A percentile compares a stretch with the other conserved stretches of the same genome.
These are phyloP conservation scores for Raphanus hybrid DNA, from an alignment of 441 rosid genomes.

Conservation along the genomic window DNA sequence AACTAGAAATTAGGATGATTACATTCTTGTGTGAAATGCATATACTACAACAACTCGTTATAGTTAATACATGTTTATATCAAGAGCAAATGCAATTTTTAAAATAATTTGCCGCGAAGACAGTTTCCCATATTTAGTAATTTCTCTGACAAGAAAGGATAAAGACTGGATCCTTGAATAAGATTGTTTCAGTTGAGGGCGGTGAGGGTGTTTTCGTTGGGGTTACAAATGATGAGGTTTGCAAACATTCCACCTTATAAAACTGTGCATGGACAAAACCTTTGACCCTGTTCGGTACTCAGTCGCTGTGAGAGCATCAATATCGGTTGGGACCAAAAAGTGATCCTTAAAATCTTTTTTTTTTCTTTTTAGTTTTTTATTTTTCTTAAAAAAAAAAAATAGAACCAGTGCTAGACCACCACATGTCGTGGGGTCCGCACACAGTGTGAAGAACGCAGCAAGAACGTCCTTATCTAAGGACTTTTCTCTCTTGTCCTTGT, in stretches of 20 bases:
- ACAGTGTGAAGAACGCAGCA: no score
- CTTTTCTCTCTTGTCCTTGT: no score
- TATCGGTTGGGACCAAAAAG: no score
- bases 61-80: slow-evolving; percentile 15
- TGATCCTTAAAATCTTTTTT: no score
- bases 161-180: slow-evolving; percentile 1
- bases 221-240: slow-evolving; percentile 23
- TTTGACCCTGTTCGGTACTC: slow-evolving; percentile 3
- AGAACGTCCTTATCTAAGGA: no score
- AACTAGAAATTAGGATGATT: neutral
- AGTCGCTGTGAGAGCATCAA: no score
- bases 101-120: neutral
- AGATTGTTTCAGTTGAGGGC: slow-evolving; percentile 13
- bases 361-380: no score
- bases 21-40: neutral
- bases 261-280: slow-evolving; percentile 12
- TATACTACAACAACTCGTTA: neutral
- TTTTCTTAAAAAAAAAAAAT: no score
- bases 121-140: neutral
- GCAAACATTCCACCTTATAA: no score
- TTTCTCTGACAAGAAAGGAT: neutral
- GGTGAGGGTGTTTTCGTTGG: slow-evolving; percentile 19
- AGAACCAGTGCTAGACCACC: no score
- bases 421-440: no score
- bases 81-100: neutral